Conservation (phyloP, 495 filamentous ascomycete genomes). For the Aspergillus bridgeri region DNA sequence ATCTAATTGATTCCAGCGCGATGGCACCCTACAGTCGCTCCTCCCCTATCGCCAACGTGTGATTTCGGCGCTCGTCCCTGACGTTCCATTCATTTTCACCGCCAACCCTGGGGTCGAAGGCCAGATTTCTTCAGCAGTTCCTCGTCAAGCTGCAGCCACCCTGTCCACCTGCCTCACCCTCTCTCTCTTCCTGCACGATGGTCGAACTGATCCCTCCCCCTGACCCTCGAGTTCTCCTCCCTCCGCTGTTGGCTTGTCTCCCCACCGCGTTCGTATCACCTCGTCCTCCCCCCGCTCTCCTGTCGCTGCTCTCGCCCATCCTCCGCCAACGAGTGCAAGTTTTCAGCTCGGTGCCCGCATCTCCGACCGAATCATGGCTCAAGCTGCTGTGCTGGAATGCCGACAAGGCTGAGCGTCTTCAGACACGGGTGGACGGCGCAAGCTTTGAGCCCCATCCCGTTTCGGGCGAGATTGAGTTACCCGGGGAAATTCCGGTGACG, state of each 20-base stretch:
- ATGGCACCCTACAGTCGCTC: background rate
- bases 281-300: slow-evolving; percentile 68
- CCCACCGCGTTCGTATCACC: slow-evolving; percentile 78
- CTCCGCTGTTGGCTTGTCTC: slow-evolving; percentile 79
- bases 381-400: slow-evolving; percentile 82
- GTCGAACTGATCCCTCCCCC: slow-evolving; percentile 61
- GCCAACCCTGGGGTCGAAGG: background rate
- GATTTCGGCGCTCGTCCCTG: background rate
- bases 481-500: slow-evolving; percentile 56
- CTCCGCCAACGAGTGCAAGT: slow-evolving; percentile 84
- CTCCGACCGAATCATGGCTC: slow-evolving; percentile 77
- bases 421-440: slow-evolving; percentile 60
- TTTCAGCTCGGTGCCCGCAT: slow-evolving; percentile 52
- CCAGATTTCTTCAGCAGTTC: background rate
- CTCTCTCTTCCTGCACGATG: slow-evolving; percentile 29
- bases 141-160: background rate
- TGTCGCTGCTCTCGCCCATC: slow-evolving; percentile 85
- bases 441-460: slow-evolving; percentile 84
- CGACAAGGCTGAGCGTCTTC: slow-evolving; percentile 62
- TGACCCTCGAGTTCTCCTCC: slow-evolving; percentile 60
- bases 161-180: slow-evolving; percentile 1
- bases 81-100: background rate
- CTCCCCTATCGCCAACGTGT: background rate
- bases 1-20: too few relatives aligned
- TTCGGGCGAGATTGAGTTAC: slow-evolving; percentile 84